These are phyloP conservation scores for Fusarium sp. DNA, from an alignment of 2,329 filamentous ascomycete species.

Conservation along the genomic window DNA sequence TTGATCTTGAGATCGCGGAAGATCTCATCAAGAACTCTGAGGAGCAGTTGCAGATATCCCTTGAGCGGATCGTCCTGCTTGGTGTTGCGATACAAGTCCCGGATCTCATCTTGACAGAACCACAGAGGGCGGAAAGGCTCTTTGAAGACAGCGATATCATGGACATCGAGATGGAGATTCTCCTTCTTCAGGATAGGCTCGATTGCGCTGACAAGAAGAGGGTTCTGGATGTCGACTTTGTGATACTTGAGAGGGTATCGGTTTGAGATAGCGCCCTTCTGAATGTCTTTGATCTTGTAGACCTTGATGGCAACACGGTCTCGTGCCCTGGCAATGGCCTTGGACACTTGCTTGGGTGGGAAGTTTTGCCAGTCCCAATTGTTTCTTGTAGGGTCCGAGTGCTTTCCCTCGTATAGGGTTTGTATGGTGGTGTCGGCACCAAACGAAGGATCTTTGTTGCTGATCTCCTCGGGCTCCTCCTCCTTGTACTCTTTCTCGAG, in stretches of 20 bases:
- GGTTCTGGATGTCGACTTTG: constrained; percentile 55
- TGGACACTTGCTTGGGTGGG: constrained; percentile 55
- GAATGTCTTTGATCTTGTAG: constrained; percentile 56
- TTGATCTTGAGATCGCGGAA: constrained; percentile 53
- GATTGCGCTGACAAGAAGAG: constrained; percentile 52
- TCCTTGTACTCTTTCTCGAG: constrained; percentile 25
- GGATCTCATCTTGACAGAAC: constrained; percentile 56
- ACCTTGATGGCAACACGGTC: constrained; percentile 56
- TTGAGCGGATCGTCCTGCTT: constrained; percentile 43
- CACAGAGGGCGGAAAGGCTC: constrained; percentile 54
- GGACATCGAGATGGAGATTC: constrained; percentile 50
- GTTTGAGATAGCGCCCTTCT: constrained; percentile 52
- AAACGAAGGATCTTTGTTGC: constrained; percentile 40
- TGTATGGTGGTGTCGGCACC: constrained; percentile 48
- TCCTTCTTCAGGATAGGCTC: constrained; percentile 55
- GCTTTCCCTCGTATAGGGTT: constrained; percentile 52
- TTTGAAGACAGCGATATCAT: constrained; percentile 49
- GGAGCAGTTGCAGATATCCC: constrained; percentile 51
- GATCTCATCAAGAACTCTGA: constrained; percentile 54
- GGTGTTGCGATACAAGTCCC: constrained; percentile 43
- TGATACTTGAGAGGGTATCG: constrained; percentile 52
- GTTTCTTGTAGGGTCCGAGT: constrained; percentile 14
- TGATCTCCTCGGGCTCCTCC: constrained; percentile 15
- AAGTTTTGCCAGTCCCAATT: constrained; percentile 52
- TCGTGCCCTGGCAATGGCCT: constrained; percentile 47